Percentiles rank a stretch among this genome's conserved stretches.
These are phyloP conservation scores for Narthecium ossifragum DNA, from an alignment of 106 monocot genomes.

Conservation along the genomic window DNA sequence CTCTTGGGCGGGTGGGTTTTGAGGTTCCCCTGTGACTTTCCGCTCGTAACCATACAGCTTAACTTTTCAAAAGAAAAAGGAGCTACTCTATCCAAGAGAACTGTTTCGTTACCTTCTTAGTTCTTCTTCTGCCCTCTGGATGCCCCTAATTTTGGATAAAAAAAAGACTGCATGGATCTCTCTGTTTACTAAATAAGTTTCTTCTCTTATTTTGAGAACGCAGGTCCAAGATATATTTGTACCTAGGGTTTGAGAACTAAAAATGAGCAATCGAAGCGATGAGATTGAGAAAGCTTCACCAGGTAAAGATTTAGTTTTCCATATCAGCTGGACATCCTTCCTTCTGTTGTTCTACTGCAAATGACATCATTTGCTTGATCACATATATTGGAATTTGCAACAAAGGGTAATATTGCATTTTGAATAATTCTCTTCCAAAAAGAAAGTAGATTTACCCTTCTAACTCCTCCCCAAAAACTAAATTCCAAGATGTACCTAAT, in stretches of 20 bases:
- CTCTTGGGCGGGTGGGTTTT: too few species aligned
- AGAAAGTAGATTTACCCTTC: background rate
- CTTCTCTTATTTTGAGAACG: background rate
- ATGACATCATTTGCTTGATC: background rate
- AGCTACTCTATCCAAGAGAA: too few species aligned
- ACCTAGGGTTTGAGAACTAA: background rate
- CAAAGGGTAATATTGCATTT: background rate
- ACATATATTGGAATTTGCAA: background rate
- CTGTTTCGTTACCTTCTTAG: too few species aligned
- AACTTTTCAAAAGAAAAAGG: too few species aligned
- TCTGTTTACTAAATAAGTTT: too few species aligned
- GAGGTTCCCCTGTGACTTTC: too few species aligned
- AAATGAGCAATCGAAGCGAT: background rate
- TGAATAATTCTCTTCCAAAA: background rate
- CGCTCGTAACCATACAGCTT: too few species aligned
- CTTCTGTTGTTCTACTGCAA: background rate
- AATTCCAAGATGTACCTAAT: background rate
- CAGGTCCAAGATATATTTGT: background rate
- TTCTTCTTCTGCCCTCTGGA: too few species aligned
- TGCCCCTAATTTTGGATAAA: too few species aligned
- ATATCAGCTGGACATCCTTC: background rate
- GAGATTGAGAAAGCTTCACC: background rate
- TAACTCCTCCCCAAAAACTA: background rate
- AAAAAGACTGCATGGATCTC: too few species aligned
- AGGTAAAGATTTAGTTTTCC: background rate